A percentile compares a stretch with the other conserved stretches of the same genome.
These are phyloP conservation scores for Paracorniculantispora psalliotae DNA, from an alignment of 2,329 filamentous ascomycete genomes.

Conservation along the genomic window DNA sequence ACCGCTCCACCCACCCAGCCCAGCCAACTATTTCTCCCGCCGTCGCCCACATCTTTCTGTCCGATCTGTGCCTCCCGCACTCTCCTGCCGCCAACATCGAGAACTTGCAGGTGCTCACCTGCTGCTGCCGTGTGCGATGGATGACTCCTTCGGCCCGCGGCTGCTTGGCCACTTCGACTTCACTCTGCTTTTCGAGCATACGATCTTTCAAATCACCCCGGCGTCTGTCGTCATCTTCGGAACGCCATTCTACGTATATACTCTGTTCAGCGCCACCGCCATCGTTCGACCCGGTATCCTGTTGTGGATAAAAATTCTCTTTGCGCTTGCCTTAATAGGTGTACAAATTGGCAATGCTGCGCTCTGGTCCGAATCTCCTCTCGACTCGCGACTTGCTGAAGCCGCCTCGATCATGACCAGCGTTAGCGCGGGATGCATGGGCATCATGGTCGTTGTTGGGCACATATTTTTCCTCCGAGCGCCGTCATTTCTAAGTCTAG, in stretches of 20 bases:
- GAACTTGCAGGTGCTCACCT: not conserved
- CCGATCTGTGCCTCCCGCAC: conserved; percentile 1
- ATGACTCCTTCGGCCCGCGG: conserved; percentile 6
- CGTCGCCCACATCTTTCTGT: not conserved
- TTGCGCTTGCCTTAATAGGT: accelerated
- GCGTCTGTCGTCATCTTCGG: conserved; percentile 12
- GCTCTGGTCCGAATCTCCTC: conserved; percentile 21
- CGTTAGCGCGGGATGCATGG: conserved; percentile 23
- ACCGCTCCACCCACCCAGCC: not conserved
- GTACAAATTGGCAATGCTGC: conserved; percentile 22
- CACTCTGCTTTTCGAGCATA: conserved; percentile 6
- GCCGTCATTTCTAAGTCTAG: conserved; percentile 27
- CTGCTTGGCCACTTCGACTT: conserved; percentile 9
- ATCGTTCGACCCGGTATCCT: conserved; percentile 7
- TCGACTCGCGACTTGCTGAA: conserved; percentile 19
- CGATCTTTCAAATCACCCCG: not conserved
- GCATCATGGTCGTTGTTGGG: conserved; percentile 27
- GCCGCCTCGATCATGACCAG: conserved; percentile 24
- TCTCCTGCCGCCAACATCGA: not conserved
- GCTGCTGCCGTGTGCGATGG: not conserved
- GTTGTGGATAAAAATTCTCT: conserved; percentile 21
- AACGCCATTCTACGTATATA: conserved; percentile 3
- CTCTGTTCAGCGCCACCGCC: not conserved
- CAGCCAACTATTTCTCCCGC: not conserved
- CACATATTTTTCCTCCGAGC: conserved; percentile 29